Evolutionary conservation across 2,329 filamentous ascomycete genomes (phyloP), one percentile per base, ranked within the genome.

Genomic region (Alternaria atra): DNA sequence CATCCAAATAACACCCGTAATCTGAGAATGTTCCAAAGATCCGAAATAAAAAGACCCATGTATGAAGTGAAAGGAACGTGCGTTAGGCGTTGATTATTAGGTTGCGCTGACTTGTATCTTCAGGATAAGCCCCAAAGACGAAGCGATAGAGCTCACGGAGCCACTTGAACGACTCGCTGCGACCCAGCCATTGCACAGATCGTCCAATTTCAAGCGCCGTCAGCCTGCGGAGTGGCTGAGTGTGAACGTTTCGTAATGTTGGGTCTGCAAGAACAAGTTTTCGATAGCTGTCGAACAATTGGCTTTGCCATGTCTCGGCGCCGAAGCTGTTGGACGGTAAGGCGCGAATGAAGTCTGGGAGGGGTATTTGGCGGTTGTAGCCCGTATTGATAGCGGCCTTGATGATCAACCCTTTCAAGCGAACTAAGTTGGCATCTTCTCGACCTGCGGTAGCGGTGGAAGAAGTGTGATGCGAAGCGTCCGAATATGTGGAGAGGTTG

Each of bases 351-450:
- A 95, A 97, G 1, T 86, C 84, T 29, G 92, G 90, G 2, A 97
- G 81, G 1, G 86, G 85, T 12, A 82, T 80, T 12, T 83, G 81
- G 8, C 91, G 90, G 60, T 87, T 86, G 79, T 91, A 97, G 10
- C 93, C 93, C 3, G 91, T 87, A 73, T 94, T 94, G 81, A 94
- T 89, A 25, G 93, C 94, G 1, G 94, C 93, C 75, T 93, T 93
- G 40, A 96, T 83, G 32, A 96, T 89, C 9, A 97, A 84, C 13
- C 90, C 84, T 78, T 94, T 95, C 44, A 97, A 84, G 12, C 92
- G 88, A 10, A 88, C 86, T 35, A 97, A 85, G 69, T 95, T 93
- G 15, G 88, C 82, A 69, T 97, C 92, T 77, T 96, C 93, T 3
- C 84, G 82, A 4, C 85, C 80, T 1, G 89, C 87, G 0, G 88